Conservation (phyloP, 441 rosid species). For the Corymbia citriodora region DNA sequence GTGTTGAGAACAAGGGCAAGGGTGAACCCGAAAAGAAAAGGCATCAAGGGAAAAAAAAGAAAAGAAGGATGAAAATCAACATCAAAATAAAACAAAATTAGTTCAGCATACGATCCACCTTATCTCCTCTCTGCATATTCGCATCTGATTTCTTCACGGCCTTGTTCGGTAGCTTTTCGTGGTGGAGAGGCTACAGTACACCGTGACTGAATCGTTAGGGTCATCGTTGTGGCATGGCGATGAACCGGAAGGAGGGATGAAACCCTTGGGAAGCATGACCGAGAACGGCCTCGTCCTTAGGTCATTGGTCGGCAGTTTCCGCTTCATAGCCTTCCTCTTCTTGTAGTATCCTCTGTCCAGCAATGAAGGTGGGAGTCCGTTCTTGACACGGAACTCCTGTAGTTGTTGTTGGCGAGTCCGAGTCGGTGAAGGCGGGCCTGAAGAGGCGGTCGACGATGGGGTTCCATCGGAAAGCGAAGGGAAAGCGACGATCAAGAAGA, state of each 20-base stretch:
- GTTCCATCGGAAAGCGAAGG: not conserved
- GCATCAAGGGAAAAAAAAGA: not conserved
- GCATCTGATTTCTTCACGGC: not conserved
- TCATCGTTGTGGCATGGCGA: slow-evolving; percentile 69
- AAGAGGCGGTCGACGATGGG: not conserved
- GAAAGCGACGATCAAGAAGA: not conserved
- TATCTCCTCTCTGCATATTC: not conserved
- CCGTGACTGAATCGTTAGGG: slow-evolving; percentile 30
- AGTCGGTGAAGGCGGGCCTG: not conserved
- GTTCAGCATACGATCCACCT: not conserved
- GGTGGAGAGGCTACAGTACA: slow-evolving; percentile 43
- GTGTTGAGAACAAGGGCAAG: not conserved
- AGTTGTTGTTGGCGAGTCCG: not conserved
- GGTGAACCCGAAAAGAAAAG: not conserved
- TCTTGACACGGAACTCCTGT: not conserved
- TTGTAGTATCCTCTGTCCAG: not conserved
- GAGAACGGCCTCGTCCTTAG: slow-evolving; percentile 33
- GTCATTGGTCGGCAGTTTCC: not conserved
- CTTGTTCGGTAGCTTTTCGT: slow-evolving; percentile 24
- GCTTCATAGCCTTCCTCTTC: slow-evolving; percentile 18
- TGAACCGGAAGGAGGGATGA: slow-evolving; percentile 76
- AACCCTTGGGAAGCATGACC: slow-evolving; percentile 81
- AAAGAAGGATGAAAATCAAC: not conserved
- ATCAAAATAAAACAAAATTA: not conserved
- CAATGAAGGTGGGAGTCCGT: not conserved